Evolutionary conservation across 192 early-diverging fungal genomes (phyloP), one percentile per base, ranked within the genome.

Genomic region (Chytriomyces sp.): DNA sequence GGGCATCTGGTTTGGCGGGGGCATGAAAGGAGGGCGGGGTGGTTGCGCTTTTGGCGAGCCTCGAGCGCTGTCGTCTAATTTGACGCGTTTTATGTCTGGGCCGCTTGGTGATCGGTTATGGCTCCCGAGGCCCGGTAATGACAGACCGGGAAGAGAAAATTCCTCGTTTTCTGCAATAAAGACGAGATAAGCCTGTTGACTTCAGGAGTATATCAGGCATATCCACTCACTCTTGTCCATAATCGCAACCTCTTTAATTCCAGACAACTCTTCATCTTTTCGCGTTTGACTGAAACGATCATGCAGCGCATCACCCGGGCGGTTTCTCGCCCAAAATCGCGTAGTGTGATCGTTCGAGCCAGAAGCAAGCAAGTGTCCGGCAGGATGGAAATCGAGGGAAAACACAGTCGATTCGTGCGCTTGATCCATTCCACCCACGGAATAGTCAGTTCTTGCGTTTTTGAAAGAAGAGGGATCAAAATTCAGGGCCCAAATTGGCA

Each of bases 311-410:
- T 90, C 89, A 13, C 94, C 98, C 6, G 98, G 98, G 16, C 98
- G 86, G 45, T 95, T 93, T 26, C 96, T 85, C 20, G 94, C 92
- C 96, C 97, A 99, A 78, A 98, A 97, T 26, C 94, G 90, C 10
- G 97, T 98, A 0, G 95, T 93, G 69, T 97, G 94, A 79, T 99
- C 98, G 73, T 98, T 99, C 20, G 94, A 95, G 35, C 95, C 96
- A 0, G 95, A 93, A 0, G 94, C 95, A 24, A 99, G 84, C 7
- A 98, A 89, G 79, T 99, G 98, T 7, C 98, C 98, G 64, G 94
- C 82, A 8, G 98, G 98, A 82, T 99, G 96, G 94, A 95, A 99
- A 73, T 96, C 97, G 16, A 99, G 77, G 9, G 96, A 92, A 94
- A 97, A 99, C 44, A 98, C 90, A 59, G 94, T 91, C 24, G 91